Evolutionary conservation across 2,329 filamentous ascomycete species (phyloP).

Genomic region (Aspergillus japonicus): DNA sequence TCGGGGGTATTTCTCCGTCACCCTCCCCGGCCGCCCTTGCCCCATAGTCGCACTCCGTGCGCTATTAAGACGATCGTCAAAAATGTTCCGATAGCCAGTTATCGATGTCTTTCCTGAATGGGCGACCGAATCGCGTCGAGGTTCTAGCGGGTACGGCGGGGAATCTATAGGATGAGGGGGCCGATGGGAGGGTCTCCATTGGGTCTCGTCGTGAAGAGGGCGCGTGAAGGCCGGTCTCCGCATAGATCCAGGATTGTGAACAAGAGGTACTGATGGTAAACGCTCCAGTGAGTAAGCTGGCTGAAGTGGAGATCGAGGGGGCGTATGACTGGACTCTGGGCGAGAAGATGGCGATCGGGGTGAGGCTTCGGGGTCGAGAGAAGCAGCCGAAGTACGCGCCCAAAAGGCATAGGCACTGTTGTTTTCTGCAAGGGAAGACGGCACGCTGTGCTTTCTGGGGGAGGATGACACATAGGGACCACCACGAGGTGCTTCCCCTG

Average conservation of each 20-base stretch:
- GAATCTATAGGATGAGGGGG: slow-evolving; percentile 33
- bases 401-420: slow-evolving; percentile 49
- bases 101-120: slow-evolving; percentile 24
- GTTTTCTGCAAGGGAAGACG: slow-evolving; percentile 33
- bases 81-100: slow-evolving; percentile 21
- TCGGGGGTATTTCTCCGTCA: slow-evolving; percentile 19
- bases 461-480: slow-evolving; percentile 11
- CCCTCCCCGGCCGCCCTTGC: slow-evolving; percentile 19
- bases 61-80: slow-evolving; percentile 19
- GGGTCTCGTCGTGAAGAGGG: slow-evolving; percentile 51
- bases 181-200: slow-evolving; percentile 44
- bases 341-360: slow-evolving; percentile 21
- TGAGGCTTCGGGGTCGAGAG: slow-evolving; percentile 7
- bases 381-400: slow-evolving; percentile 45
- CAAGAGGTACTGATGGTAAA: slow-evolving; percentile 37
- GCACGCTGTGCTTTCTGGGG: slow-evolving; percentile 22
- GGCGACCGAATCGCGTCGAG: slow-evolving; percentile 28
- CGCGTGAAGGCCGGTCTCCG: slow-evolving; percentile 34
- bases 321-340: slow-evolving; percentile 15
- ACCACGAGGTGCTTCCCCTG: slow-evolving; percentile 22
- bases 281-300: slow-evolving; percentile 33
- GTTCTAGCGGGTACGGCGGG: slow-evolving; percentile 33
- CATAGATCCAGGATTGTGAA: slow-evolving; percentile 37
- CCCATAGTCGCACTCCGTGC: slow-evolving; percentile 10
- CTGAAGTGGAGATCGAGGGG: slow-evolving; percentile 37